A percentile compares a stretch with the other conserved stretches of the same genome.
Conservation (phyloP, 805 yeast genomes). For the Brettanomyces sp. region DNA sequence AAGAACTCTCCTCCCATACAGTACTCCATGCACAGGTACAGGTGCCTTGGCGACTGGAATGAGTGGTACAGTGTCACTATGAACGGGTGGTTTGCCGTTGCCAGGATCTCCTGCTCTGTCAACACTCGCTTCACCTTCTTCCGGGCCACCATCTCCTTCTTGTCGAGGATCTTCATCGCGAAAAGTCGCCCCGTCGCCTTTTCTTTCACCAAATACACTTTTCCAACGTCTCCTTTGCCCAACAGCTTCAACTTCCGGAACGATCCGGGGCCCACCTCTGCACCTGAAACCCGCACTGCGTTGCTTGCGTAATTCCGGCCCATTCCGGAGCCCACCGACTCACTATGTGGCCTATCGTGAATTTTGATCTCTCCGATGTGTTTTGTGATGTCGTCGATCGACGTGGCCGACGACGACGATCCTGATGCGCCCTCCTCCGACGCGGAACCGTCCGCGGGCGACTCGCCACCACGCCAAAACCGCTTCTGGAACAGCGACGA, state of each 20-base stretch:
- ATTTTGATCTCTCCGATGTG: slow-evolving; percentile 30
- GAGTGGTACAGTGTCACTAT: slow-evolving; percentile 94
- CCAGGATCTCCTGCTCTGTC: slow-evolving; percentile 94
- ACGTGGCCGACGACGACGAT: too few relatives aligned
- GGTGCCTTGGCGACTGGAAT: slow-evolving; percentile 85
- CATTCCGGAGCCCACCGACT: slow-evolving; percentile 24
- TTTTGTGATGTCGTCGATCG: slow-evolving; percentile 14
- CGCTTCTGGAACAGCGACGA: slow-evolving; percentile 1
- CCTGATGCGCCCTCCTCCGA: too few relatives aligned
- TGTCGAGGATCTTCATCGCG: slow-evolving; percentile 88
- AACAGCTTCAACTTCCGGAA: slow-evolving; percentile 84
- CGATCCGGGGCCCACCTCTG: slow-evolving; percentile 76
- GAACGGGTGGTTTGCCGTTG: slow-evolving; percentile 94
- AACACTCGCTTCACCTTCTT: slow-evolving; percentile 90
- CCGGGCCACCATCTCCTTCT: slow-evolving; percentile 89
- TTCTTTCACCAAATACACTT: slow-evolving; percentile 86
- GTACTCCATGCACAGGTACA: slow-evolving; percentile 95
- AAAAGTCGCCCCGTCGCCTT: slow-evolving; percentile 63
- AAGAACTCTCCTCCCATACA: slow-evolving; percentile 99
- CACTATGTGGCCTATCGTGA: slow-evolving; percentile 29
- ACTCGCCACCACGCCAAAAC: not conserved
- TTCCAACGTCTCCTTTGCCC: slow-evolving; percentile 98
- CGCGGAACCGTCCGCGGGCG: too few relatives aligned
- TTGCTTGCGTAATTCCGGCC: slow-evolving; percentile 62
- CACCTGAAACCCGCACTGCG: slow-evolving; percentile 64